phyloP scores from a whole-genome alignment of 2,329 filamentous ascomycete genomes.

The Neonectria punicea region DNA sequence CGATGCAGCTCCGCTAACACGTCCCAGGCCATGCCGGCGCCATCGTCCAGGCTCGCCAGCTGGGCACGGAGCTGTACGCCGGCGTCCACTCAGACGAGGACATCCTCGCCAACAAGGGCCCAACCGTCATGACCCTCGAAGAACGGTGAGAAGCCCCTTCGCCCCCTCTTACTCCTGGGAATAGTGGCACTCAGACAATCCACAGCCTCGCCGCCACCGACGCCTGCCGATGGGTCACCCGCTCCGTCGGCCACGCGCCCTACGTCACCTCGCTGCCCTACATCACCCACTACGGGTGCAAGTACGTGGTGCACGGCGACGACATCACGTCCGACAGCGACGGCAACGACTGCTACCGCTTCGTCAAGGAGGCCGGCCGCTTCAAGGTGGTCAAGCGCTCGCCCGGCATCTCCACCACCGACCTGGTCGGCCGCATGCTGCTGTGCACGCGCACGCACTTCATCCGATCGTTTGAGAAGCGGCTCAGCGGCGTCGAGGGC shows the following conservation, averaged over 20 bases:
- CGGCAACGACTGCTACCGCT: constrained; percentile 97
- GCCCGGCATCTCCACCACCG: constrained; percentile 95
- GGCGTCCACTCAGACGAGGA: constrained; percentile 96
- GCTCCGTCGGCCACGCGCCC: constrained; percentile 84
- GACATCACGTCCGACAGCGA: constrained; percentile 95
- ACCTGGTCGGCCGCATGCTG: constrained; percentile 97
- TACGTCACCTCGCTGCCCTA: constrained; percentile 95
- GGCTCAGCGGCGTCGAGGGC: constrained; percentile 78
- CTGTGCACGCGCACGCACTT: constrained; percentile 96
- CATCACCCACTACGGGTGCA: constrained; percentile 95
- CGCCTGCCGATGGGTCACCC: constrained; percentile 94
- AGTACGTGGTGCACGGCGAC: constrained; percentile 95
- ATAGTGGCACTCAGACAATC: too few relatives aligned
- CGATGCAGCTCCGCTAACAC: neutral
- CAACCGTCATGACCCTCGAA: constrained; percentile 93
- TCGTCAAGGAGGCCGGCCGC: constrained; percentile 90
- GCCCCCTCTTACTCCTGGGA: neutral
- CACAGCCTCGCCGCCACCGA: constrained; percentile 85
- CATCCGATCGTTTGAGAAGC: constrained; percentile 79
- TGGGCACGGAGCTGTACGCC: constrained; percentile 88
- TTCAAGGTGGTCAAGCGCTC: constrained; percentile 98
- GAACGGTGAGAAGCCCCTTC: constrained; percentile 75
- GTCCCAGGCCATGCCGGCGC: constrained; percentile 87
- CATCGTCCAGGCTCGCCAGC: constrained; percentile 93
- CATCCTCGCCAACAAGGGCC: constrained; percentile 96